These are phyloP conservation scores for Pseudogymnoascus sp. DNA, from an alignment of 2,329 filamentous ascomycete genomes.

Conservation along the genomic window DNA sequence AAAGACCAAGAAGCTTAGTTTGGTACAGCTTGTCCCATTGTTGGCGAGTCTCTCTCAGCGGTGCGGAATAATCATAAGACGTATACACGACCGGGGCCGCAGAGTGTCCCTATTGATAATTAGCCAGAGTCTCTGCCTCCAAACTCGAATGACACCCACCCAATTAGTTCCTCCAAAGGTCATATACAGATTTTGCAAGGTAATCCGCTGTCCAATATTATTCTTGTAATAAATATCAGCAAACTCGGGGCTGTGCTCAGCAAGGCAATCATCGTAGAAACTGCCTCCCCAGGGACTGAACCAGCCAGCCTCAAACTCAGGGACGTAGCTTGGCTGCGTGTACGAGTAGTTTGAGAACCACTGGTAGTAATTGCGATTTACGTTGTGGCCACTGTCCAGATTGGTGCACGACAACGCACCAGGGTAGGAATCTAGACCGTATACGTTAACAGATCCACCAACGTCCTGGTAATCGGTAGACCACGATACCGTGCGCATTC, in stretches of 20 bases:
- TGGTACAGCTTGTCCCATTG: conserved; percentile 44
- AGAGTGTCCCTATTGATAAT: conserved; percentile 19
- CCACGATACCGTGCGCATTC: conserved; percentile 41
- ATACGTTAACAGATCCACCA: conserved; percentile 44
- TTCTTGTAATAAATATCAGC: conserved; percentile 49
- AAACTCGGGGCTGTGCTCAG: conserved; percentile 39
- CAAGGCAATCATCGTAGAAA: conserved; percentile 42
- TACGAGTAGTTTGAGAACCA: conserved; percentile 48
- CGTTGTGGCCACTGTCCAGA: conserved; percentile 38
- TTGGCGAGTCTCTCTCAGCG: conserved; percentile 45
- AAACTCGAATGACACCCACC: conserved; percentile 27
- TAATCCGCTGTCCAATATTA: conserved; percentile 42
- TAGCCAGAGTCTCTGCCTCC: not conserved
- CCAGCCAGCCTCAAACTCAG: conserved; percentile 46
- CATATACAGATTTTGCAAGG: conserved; percentile 43
- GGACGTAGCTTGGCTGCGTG: conserved; percentile 44
- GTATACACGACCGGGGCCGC: conserved; percentile 42
- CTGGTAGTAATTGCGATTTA: conserved; percentile 45
- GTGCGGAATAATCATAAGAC: conserved; percentile 38
- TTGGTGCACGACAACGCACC: conserved; percentile 43
- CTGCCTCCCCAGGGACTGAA: conserved; percentile 45
- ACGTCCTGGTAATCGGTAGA: conserved; percentile 47
- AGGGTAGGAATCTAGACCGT: conserved; percentile 40
- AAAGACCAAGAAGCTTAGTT: conserved; percentile 45
- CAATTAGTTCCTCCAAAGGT: conserved; percentile 47